Base-by-base conservation (phyloP, 257 asterid genomes). In the Plantago ovata region DNA sequence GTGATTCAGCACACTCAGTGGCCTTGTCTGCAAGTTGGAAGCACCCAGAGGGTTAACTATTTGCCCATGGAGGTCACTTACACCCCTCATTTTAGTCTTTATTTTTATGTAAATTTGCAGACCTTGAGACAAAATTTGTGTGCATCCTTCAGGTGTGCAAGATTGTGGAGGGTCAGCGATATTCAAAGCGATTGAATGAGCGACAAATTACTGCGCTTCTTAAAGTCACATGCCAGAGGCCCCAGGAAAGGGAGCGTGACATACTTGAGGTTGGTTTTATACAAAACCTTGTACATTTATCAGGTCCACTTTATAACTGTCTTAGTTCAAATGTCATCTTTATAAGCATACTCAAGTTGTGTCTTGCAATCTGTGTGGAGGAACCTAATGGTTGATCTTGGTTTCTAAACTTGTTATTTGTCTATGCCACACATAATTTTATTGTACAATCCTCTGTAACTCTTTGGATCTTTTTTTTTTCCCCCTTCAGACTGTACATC, bases 1-100 rank as follows among this genome's bases (percentile, higher is more conserved):
- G 81, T 78, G 11, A 90, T 90, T 66, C 87, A 78, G 41, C 87
- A 82, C 46, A 79, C 85, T 0, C 94, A 84, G 24, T 75, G 85
- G 81, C 97, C 97, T 55, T 90, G 96, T 60, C 76, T 90, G 53
- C 97, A 86, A 84, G 97, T 90, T 53, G 97, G 96, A 55, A 90
- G 82, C 73, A 81, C 80, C 44, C 90, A 77, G 54, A 75, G 95
- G 62, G 94, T 93, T 44, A 86, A 90, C 73, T 90, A 84, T 63
- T 62, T 90, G 60, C 97, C 98, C 0, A 85, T 91, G 96, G 98
- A 91, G 95, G 98, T 90, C 42, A 49, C 66, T 60, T 38, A 12
- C 50, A 38, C 56, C 53, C 53, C 21, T 41, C 6, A n/a, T 40
- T 33, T 14, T 38, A 49, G n/a, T 10, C 41, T 48, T 9, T 36